Base-by-base conservation (phyloP, 2,329 filamentous ascomycete species). In the Rhinocladiella similis region DNA sequence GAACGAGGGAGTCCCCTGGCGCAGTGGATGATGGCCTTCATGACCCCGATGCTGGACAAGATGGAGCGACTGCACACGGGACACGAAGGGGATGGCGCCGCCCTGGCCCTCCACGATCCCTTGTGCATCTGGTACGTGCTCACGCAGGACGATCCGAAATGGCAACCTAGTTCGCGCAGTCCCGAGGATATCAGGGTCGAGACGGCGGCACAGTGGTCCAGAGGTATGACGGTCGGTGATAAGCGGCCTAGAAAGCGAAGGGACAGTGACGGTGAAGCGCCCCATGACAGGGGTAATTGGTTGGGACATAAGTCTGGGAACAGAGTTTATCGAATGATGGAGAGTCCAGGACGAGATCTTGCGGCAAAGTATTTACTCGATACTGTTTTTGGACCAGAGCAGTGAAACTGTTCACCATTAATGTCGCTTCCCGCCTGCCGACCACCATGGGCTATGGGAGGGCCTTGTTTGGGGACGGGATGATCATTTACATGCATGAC, bases 191-290 rank as follows among this genome's bases (percentile, higher is more conserved):
- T 99, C 54, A 83, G 94, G 18, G 79, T 99, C 39, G 94, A 99
- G 75, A 95, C 91, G 0, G 77, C 83, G 2, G 94, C 93, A 1
- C 94, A 97, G 76, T 99, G 94, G 94, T 96, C 92, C 45, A 81
- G 90, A 54, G 93, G 94, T 1, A 92, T 94, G 86, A 92, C 91
- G 68, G 81, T 97, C 29, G 78, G 91, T 39, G 94, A 99, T 77
- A 80, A 85, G 35, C 82, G 94, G 56, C 74, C 73, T 42, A 75
- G 70, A 58, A 75, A 70, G 52, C 73, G 67, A 57, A 72, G 66
- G 70, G 78, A 60, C 67, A 75, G 63, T 68, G 79, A 80, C 19
- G 76, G 78, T 43, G 81, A 82, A 63, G 80, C 86, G 27, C 80
- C 86, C 0, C 89, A 87, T 39, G 93, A 97, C 71, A 78, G 85